These are phyloP conservation scores for Eucalyptus erythrocorys DNA, from an alignment of 345 rosid genomes.

Conservation along the genomic window DNA sequence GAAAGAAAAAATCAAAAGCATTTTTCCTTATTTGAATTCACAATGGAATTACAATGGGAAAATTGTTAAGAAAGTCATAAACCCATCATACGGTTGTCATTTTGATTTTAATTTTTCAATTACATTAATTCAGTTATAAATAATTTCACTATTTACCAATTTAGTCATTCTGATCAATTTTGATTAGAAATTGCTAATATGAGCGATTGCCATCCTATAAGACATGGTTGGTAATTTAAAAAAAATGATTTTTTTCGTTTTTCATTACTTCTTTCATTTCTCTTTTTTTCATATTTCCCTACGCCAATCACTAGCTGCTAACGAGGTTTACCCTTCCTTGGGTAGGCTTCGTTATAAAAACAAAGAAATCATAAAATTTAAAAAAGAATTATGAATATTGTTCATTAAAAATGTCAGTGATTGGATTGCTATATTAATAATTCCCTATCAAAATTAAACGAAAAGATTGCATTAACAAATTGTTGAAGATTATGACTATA, in stretches of 20 bases:
- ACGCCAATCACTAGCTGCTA: fast-evolving
- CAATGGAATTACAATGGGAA: neutral
- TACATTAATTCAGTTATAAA: neutral
- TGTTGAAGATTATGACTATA: fast-evolving
- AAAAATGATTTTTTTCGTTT: fast-evolving
- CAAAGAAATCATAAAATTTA: neutral
- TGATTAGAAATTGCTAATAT: fast-evolving
- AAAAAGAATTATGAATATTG: neutral
- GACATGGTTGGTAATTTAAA: fast-evolving
- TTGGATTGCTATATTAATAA: fast-evolving
- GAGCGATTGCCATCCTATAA: fast-evolving
- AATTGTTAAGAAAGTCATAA: neutral
- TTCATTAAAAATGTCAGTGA: neutral
- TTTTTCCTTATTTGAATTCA: fast-evolving
- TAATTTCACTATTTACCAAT: fast-evolving
- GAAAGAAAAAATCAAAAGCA: neutral
- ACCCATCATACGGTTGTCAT: fast-evolving
- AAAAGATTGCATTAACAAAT: neutral
- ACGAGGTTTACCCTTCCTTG: fast-evolving
- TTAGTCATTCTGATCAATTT: fast-evolving
- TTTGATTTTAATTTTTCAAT: fast-evolving
- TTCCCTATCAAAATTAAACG: neutral
- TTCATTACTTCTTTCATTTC: neutral
- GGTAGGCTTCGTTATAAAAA: neutral
- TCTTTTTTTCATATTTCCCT: neutral